phyloP scores from a whole-genome alignment of 2,329 filamentous ascomycete species.

The Colletotrichum cuscutae region DNA sequence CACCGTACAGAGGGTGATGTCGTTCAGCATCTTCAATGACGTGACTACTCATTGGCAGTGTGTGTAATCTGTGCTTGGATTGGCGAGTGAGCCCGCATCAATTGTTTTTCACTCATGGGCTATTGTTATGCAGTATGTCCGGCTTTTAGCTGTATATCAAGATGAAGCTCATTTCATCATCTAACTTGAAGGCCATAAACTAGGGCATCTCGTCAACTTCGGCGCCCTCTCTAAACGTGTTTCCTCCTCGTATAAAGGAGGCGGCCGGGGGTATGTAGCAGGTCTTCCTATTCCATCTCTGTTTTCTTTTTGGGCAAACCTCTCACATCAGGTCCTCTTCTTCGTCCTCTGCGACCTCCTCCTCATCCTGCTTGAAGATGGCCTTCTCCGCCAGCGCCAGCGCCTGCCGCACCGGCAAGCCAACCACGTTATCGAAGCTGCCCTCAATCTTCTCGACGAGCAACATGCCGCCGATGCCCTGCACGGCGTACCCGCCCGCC shows the following conservation, averaged over 20 bases:
- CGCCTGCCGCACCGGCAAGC: slow-evolving; percentile 82
- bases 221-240: neutral
- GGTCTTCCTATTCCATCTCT: neutral
- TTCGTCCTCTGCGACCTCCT: slow-evolving; percentile 62
- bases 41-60: too few relatives aligned
- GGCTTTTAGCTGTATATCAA: neutral
- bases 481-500: slow-evolving; percentile 94
- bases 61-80: neutral
- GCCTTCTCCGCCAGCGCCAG: slow-evolving; percentile 88
- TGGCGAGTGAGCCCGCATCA: neutral
- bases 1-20: too few relatives aligned
- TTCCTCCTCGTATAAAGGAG: neutral
- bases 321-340: slow-evolving; percentile 49
- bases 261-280: neutral
- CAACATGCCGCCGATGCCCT: slow-evolving; percentile 87
- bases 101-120: neutral
- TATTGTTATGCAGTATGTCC: neutral
- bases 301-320: too few relatives aligned
- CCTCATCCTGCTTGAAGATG: slow-evolving; percentile 78
- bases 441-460: slow-evolving; percentile 91
- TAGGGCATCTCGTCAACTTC: neutral
- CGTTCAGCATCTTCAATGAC: too few relatives aligned
- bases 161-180: neutral
- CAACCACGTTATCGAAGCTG: slow-evolving; percentile 92
- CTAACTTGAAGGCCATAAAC: neutral